Conservation (phyloP, 2,329 filamentous ascomycete genomes). For the Talaromyces sp. region DNA sequence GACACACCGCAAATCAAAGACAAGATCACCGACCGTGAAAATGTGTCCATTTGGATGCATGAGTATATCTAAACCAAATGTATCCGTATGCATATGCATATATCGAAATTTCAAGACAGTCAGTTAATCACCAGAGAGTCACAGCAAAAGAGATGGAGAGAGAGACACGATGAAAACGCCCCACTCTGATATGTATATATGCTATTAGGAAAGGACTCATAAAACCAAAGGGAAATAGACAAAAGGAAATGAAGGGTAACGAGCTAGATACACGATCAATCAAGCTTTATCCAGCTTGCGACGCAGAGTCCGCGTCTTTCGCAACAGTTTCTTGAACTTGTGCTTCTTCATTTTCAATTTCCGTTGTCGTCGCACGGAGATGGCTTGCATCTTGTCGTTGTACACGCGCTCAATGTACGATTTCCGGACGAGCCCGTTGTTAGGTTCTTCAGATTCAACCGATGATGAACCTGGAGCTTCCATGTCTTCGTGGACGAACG, state of each 20-base stretch:
- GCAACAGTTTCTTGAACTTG: slow-evolving; percentile 99
- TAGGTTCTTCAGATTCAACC: slow-evolving; percentile 56
- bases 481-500: slow-evolving; percentile 40
- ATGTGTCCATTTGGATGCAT: background rate
- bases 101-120: background rate
- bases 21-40: background rate
- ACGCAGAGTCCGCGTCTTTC: slow-evolving; percentile 79
- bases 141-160: slow-evolving; percentile 7
- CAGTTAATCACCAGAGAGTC: background rate
- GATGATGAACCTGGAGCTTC: slow-evolving; percentile 31
- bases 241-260: slow-evolving; percentile 6
- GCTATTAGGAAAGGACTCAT: slow-evolving; percentile 12
- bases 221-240: slow-evolving; percentile 15
- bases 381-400: slow-evolving; percentile 62
- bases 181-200: slow-evolving; percentile 7
- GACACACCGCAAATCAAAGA: background rate
- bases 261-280: slow-evolving; percentile 13
- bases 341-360: slow-evolving; percentile 99
- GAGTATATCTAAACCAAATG: background rate
- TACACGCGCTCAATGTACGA: slow-evolving; percentile 67
- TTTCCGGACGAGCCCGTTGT: slow-evolving; percentile 18
- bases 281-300: slow-evolving; percentile 70
- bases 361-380: slow-evolving; percentile 87
- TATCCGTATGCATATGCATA: background rate
- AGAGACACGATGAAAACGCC: slow-evolving; percentile 13